phyloP scores from a whole-genome alignment of 345 rosid species.

The Eucalyptus cloeziana region DNA sequence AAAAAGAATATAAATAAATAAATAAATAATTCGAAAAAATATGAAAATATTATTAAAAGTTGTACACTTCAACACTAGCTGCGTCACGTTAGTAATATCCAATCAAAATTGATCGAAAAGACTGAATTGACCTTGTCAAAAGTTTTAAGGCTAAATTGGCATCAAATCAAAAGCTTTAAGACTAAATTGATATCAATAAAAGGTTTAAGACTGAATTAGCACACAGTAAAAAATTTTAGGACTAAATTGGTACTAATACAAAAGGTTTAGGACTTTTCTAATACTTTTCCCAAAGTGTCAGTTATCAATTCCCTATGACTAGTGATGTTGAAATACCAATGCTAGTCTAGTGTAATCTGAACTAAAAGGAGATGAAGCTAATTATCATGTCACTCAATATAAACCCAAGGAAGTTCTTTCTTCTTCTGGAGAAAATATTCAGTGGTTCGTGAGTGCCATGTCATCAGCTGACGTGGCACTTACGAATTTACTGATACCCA shows the following conservation, averaged over 20 bases:
- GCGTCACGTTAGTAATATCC: fast-evolving
- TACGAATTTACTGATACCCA: too few relatives aligned
- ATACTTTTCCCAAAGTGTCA: background rate
- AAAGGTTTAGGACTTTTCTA: fast-evolving
- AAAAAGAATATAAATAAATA: too few relatives aligned
- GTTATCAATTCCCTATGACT: background rate
- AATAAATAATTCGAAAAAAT: too few relatives aligned
- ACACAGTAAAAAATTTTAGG: fast-evolving
- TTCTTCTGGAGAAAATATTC: too few relatives aligned
- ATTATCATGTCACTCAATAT: background rate
- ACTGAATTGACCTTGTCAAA: too few relatives aligned
- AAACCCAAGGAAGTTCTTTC: fast-evolving
- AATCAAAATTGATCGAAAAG: fast-evolving
- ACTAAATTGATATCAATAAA: too few relatives aligned
- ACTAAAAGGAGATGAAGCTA: background rate
- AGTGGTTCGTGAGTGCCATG: too few relatives aligned
- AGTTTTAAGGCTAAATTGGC: too few relatives aligned
- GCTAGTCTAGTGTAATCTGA: background rate
- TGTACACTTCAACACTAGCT: fast-evolving
- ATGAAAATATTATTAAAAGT: too few relatives aligned
- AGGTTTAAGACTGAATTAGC: fast-evolving
- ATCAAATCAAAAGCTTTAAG: fast-evolving
- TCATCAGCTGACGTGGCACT: too few relatives aligned
- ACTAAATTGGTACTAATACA: fast-evolving
- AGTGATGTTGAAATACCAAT: background rate